These are phyloP conservation scores for Russula sp. DNA, from an alignment of 768 basidiomycete species.

Conservation along the genomic window DNA sequence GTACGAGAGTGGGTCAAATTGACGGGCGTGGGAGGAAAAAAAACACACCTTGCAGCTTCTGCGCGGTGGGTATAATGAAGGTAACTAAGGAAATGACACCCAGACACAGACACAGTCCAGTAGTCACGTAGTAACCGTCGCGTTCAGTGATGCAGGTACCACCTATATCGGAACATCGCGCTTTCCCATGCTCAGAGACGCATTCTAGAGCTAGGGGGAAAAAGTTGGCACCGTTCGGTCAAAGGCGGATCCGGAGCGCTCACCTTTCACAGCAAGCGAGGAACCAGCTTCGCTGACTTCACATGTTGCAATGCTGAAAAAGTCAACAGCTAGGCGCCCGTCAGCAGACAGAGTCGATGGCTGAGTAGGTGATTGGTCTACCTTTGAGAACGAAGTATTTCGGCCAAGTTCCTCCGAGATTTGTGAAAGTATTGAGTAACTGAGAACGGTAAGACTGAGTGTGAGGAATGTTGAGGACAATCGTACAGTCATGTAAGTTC, in stretches of 20 bases:
- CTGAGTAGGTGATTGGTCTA: conserved; percentile 21
- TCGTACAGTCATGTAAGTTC: conserved; percentile 97
- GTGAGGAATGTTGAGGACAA: conserved; percentile 4
- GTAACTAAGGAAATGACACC: conserved; percentile 68
- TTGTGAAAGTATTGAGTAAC: conserved; percentile 93
- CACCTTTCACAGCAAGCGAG: conserved; percentile 53
- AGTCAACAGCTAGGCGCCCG: conserved; percentile 63
- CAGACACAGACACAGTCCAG: conserved; percentile 67
- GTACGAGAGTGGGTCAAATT: not conserved
- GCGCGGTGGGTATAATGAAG: conserved; percentile 81
- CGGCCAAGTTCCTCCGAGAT: conserved; percentile 98
- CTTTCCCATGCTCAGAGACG: conserved; percentile 87
- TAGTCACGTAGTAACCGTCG: conserved; percentile 91
- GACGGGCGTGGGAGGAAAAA: not conserved
- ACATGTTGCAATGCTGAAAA: conserved; percentile 82
- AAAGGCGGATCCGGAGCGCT: conserved; percentile 1
- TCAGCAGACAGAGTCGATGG: conserved; percentile 19
- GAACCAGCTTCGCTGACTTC: conserved; percentile 54
- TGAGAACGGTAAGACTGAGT: conserved; percentile 29
- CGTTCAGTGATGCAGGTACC: conserved; percentile 78
- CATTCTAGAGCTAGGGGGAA: conserved; percentile 66
- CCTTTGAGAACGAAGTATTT: conserved; percentile 94
- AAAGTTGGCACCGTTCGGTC: not conserved
- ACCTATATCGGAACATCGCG: conserved; percentile 61
- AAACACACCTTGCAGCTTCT: conserved; percentile 74